A percentile compares a stretch with the other conserved stretches of the same genome.
These are phyloP conservation scores for Immersiella caudata DNA, from an alignment of 495 filamentous ascomycete genomes.

Conservation along the genomic window DNA sequence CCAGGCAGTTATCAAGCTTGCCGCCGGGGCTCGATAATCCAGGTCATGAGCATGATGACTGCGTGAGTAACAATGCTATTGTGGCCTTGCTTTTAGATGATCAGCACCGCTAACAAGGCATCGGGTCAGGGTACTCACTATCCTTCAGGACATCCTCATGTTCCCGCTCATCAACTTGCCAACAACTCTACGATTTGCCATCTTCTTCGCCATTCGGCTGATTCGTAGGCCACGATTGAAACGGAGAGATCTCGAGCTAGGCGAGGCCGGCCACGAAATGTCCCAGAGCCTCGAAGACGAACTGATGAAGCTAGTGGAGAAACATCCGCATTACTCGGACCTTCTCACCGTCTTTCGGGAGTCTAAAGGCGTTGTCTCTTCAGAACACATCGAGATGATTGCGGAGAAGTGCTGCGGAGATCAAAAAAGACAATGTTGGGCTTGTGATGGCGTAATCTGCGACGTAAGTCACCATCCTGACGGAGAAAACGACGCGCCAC, in stretches of 20 bases:
- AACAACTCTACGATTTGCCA: not conserved
- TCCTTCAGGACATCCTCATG: not conserved
- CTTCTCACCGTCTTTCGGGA: not conserved
- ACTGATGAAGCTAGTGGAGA: not conserved
- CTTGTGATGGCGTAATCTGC: constrained; percentile 13
- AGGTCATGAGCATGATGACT: not conserved
- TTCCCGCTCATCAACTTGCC: constrained; percentile 15
- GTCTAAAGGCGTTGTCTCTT: not conserved
- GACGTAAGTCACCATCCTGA: not conserved
- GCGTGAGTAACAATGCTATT: not conserved
- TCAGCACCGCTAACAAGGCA: not conserved
- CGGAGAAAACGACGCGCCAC: not conserved
- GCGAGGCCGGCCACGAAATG: not conserved
- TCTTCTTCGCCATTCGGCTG: constrained; percentile 4
- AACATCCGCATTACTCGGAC: constrained; percentile 6
- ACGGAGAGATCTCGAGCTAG: not conserved
- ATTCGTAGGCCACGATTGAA: not conserved
- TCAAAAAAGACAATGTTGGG: constrained; percentile 18
- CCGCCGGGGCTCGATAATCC: not conserved
- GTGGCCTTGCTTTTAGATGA: not conserved
- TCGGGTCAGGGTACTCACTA: not conserved
- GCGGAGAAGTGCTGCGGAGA: not conserved
- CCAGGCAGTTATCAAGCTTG: not conserved
- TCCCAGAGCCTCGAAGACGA: not conserved
- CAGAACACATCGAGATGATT: not conserved